A percentile compares a stretch with the other conserved stretches of the same genome.
Conservation (phyloP, 2,329 filamentous ascomycete species). For the Dactylellina sp. region DNA sequence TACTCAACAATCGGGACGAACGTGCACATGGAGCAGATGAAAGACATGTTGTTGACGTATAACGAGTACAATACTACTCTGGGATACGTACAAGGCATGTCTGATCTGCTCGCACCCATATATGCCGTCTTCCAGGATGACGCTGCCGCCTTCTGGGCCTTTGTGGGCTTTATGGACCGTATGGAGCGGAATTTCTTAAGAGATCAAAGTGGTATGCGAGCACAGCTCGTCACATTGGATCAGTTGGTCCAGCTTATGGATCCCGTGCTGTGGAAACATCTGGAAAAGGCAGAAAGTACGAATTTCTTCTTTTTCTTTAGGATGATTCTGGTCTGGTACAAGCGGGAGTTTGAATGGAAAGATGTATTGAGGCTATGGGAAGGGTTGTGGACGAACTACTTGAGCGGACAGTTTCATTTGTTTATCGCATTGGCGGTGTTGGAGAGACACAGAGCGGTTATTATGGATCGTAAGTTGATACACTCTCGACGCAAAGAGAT, state of each 20-base stretch:
- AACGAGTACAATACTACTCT: slow-evolving; percentile 97
- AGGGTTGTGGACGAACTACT: slow-evolving; percentile 89
- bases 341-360: slow-evolving; percentile 91
- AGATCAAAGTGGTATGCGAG: slow-evolving; percentile 95
- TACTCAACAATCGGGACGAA: slow-evolving; percentile 95
- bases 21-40: slow-evolving; percentile 97
- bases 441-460: slow-evolving; percentile 95
- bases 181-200: slow-evolving; percentile 98
- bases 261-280: slow-evolving; percentile 88
- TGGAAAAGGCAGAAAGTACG: slow-evolving; percentile 89
- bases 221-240: slow-evolving; percentile 88
- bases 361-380: slow-evolving; percentile 93
- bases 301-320: slow-evolving; percentile 99
- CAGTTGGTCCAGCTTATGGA: slow-evolving; percentile 98
- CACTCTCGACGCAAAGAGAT: background rate
- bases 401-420: slow-evolving; percentile 89
- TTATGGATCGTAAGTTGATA: slow-evolving; percentile 75
- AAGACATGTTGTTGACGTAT: slow-evolving; percentile 98
- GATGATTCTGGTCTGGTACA: slow-evolving; percentile 99
- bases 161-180: slow-evolving; percentile 94
- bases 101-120: slow-evolving; percentile 91
- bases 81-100: slow-evolving; percentile 99
- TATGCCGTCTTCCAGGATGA: slow-evolving; percentile 98
- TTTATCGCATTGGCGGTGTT: slow-evolving; percentile 94
- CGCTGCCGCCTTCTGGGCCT: slow-evolving; percentile 95